Conservation (phyloP, 345 rosid species). For the Geranium rotundifolium region DNA sequence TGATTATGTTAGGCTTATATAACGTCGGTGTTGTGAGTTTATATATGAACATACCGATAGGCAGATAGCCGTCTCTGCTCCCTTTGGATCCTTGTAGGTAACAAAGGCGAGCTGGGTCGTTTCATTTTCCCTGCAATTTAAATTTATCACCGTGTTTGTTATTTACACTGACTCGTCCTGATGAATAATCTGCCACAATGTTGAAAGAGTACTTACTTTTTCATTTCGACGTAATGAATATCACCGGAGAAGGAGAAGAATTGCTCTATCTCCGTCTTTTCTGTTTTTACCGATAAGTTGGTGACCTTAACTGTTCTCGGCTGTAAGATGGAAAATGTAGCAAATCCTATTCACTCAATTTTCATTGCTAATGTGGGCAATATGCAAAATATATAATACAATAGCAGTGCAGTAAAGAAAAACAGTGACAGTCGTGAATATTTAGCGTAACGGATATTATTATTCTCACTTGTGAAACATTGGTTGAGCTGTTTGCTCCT, state of each 20-base stretch:
- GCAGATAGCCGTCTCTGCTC: not conserved
- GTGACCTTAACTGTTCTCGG: not conserved
- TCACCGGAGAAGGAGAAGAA: not conserved
- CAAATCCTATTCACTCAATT: no score
- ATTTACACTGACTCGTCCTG: not conserved
- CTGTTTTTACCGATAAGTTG: not conserved
- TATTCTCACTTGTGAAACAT: conserved; percentile 18
- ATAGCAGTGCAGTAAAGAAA: no score
- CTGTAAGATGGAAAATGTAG: not conserved
- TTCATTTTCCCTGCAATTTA: not conserved
- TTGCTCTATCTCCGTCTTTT: not conserved
- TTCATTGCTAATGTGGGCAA: no score
- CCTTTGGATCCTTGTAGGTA: not conserved
- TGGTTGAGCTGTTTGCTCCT: conserved; percentile 16
- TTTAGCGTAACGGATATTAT: no score
- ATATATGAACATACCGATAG: not conserved
- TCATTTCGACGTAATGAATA: not conserved
- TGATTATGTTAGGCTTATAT: no score
- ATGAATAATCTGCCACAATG: not conserved
- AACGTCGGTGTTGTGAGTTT: no score
- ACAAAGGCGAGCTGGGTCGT: not conserved
- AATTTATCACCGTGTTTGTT: not conserved
- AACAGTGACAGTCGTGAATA: no score
- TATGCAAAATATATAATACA: no score
- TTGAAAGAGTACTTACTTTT: not conserved